Evolutionary conservation across 306 rosid species (phyloP), one percentile per base, ranked within the genome.

Genomic region (Fragaria iinumae): DNA sequence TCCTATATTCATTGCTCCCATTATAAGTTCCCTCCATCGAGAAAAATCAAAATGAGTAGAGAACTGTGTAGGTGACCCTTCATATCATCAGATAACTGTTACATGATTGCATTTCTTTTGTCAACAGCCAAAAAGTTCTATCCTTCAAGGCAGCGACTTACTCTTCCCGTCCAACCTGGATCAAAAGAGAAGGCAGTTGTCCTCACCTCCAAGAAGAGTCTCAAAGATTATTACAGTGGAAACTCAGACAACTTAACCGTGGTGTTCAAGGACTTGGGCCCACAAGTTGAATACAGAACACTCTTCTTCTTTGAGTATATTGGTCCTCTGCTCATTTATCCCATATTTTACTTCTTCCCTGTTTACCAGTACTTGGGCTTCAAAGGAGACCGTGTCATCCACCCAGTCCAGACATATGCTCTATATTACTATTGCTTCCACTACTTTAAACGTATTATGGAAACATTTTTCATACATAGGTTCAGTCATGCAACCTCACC

Each of bases 401-500:
- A 74, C 55, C 93, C 93, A 0, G 96, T 86, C 77, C 99, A 96
- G 87, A 92, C 98, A 21, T 96, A 91, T 79, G 99, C 99, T 59
- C 9, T 96, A 75, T 92, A 88, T 89, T 96, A 92, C 77, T 96
- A 97, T 97, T 92, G 97, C 70, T 91, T 96, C 90, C 99, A 92
- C 74, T 96, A 96, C 75, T 86, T 88, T 82, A 96, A 95, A 81
- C 89, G 98, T 71, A 96, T 96, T 81, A 74, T 92, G 88, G 99
- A 96, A 79, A 96, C 99, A 8, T 92, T 91, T 83, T 96, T 92
- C 1, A 84, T 96, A 65, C 98, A 96, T 87, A 89, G 98, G 81
- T 96, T 95, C 86, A 96, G 99, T 81, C 99, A 96, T 60, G 97
- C 99, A 25, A 92, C 99, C 74, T 96, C 99, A 25, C 99, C 99